Evolutionary conservation across 2,329 filamentous ascomycete species (phyloP), one percentile per base, ranked within the genome.

Genomic region (Nemania sp.): DNA sequence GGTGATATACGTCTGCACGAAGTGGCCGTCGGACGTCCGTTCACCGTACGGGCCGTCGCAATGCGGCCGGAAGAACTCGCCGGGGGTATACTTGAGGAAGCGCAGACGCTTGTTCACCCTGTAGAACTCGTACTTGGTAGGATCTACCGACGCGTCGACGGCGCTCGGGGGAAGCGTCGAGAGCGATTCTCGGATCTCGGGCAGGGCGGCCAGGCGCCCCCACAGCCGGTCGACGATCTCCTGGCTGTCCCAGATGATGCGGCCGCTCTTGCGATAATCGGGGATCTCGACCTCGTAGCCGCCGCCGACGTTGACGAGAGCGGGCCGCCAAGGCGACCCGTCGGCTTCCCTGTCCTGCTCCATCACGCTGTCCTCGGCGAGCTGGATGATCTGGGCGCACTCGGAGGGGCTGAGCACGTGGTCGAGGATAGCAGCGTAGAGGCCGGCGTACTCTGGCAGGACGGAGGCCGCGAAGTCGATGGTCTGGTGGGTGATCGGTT

Each of bases 11-110:
- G 81, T 83, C 68, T 74, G 67, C 32, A 78, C 71, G 3, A 69
- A 79, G 18, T 72, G 76, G 7, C 78, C 75, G 54, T 85, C 81
- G 0, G 81, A 79, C 4, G 49, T 63, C 5, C 61, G 56, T 15
- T 85, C 87, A 51, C 77, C 77, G 67, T 89, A 94, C 0, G 77
- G 68, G 0, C 83, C 86, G 70, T 94, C 90, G 65, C 83, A 87
- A 71, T 94, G 90, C 3, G 87, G 80, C 62, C 81, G 83, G 69
- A 96, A 95, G 71, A 88, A 94, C 68, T 92, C 87, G 0, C 90
- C 90, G 0, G 80, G 76, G 0, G 81, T 80, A 72, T 95, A 95
- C 69, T 85, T 88, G 52, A 96, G 76, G 68, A 93, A 93, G 29
- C 91, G 79, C 82, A 93, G 82, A 37, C 90, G 78, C 71, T 92